phyloP scores from a whole-genome alignment of 805 yeast genomes.

The Ogataea siamensis region DNA sequence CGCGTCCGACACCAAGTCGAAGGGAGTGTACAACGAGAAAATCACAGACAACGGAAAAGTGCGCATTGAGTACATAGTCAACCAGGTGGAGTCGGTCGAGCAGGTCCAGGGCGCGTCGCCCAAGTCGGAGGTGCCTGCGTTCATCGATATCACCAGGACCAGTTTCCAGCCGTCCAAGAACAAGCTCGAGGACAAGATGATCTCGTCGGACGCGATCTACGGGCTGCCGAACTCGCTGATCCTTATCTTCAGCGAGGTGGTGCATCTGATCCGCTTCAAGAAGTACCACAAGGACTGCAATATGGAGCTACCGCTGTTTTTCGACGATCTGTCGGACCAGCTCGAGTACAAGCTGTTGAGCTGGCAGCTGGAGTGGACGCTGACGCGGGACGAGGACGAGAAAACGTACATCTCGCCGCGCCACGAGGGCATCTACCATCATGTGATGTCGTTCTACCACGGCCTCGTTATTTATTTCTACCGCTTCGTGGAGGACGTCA shows the following conservation, averaged over 20 bases:
- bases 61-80: conserved; percentile 42
- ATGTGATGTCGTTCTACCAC: conserved; percentile 74
- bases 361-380: conserved; percentile 79
- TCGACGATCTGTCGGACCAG: conserved; percentile 34
- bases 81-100: conserved; percentile 28
- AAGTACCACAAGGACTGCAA: conserved; percentile 45
- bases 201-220: conserved; percentile 77
- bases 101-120: conserved; percentile 4
- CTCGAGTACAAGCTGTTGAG: conserved; percentile 50
- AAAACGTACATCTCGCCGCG: conserved; percentile 46
- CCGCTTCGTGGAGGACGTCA: conserved; percentile 56
- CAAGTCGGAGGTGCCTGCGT: conserved; percentile 34
- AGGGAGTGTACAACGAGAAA: conserved; percentile 41
- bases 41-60: conserved; percentile 47
- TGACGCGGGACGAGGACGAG: conserved; percentile 35
- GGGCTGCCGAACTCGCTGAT: conserved; percentile 84
- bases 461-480: conserved; percentile 70
- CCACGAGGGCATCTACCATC: conserved; percentile 77
- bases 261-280: conserved; percentile 61
- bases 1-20: conserved; percentile 5
- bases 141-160: conserved; percentile 42
- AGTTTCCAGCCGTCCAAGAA: conserved; percentile 38
- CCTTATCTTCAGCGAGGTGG: conserved; percentile 68
- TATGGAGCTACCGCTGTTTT: conserved; percentile 35
- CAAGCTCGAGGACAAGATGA: conserved; percentile 52